A percentile compares a stretch with the other conserved stretches of the same genome.
Conservation (phyloP, 1,139 yeast species). For the Wickerhamomyces sp. region DNA sequence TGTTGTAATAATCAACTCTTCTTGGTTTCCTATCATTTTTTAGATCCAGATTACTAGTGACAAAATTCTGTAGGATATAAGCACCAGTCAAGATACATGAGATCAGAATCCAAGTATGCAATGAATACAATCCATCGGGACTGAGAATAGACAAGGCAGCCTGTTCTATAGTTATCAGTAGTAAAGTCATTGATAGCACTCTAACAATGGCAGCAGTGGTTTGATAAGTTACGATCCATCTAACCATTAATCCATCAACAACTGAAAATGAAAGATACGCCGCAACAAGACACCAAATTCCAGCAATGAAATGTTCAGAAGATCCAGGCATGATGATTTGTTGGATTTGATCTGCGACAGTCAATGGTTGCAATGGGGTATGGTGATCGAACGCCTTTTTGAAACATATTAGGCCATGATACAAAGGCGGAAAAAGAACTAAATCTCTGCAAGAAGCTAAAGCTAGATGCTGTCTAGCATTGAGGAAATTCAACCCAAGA, state of each 20-base stretch:
- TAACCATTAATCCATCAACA: slow-evolving; percentile 81
- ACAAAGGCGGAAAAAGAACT: slow-evolving; percentile 59
- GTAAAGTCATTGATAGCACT: slow-evolving; percentile 74
- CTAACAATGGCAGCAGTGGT: slow-evolving; percentile 84
- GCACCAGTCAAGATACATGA: slow-evolving; percentile 81
- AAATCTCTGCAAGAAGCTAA: slow-evolving; percentile 70
- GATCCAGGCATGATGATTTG: slow-evolving; percentile 50
- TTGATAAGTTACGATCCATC: slow-evolving; percentile 91
- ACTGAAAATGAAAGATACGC: slow-evolving; percentile 81
- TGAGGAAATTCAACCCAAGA: slow-evolving; percentile 60
- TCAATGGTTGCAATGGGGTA: slow-evolving; percentile 1
- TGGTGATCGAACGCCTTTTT: slow-evolving; percentile 26
- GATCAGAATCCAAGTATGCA: slow-evolving; percentile 89
- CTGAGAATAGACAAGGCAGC: slow-evolving; percentile 58
- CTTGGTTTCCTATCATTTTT: slow-evolving; percentile 36
- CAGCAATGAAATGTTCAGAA: slow-evolving; percentile 67
- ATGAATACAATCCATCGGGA: slow-evolving; percentile 53
- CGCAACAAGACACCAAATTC: slow-evolving; percentile 81
- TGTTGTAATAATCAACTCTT: slow-evolving; percentile 75
- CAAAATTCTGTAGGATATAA: slow-evolving; percentile 82
- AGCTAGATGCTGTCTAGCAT: slow-evolving; percentile 72
- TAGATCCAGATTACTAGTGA: slow-evolving; percentile 77
- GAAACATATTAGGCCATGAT: slow-evolving; percentile 55
- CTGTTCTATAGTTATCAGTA: slow-evolving; percentile 67
- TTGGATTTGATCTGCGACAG: slow-evolving; percentile 18